A percentile compares a stretch with the other conserved stretches of the same genome.
Conservation (phyloP, 2,329 filamentous ascomycete species). For the Thelonectria blattea region DNA sequence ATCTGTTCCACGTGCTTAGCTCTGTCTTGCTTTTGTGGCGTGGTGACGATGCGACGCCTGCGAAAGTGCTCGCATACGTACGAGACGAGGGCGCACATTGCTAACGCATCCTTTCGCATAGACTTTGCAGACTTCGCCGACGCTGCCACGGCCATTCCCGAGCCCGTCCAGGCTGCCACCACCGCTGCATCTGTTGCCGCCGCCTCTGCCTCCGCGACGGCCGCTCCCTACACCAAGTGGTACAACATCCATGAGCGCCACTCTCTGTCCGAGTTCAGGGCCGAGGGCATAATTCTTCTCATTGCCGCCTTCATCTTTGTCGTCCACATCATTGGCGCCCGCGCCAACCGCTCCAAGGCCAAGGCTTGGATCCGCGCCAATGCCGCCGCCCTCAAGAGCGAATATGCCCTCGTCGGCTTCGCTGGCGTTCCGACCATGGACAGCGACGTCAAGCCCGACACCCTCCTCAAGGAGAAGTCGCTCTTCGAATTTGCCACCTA, state of each 20-base stretch:
- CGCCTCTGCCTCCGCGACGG: conserved; percentile 54
- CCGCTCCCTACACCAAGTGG: conserved; percentile 86
- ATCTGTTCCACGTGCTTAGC: not conserved
- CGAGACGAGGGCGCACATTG: conserved; percentile 6
- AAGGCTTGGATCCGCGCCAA: conserved; percentile 81
- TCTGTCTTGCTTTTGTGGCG: conserved; percentile 11
- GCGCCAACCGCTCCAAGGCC: conserved; percentile 80
- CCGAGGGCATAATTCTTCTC: conserved; percentile 81
- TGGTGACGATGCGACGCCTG: conserved; percentile 16
- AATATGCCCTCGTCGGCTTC: conserved; percentile 90
- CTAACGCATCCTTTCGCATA: conserved; percentile 48
- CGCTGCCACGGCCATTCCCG: conserved; percentile 70
- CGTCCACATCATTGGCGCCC: conserved; percentile 81
- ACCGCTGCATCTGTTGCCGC: conserved; percentile 50
- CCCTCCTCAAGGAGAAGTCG: conserved; percentile 81
- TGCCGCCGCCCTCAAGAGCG: conserved; percentile 72
- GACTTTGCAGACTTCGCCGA: conserved; percentile 95
- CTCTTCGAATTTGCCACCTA: conserved; percentile 87
- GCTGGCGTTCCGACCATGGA: conserved; percentile 60
- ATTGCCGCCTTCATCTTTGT: conserved; percentile 76
- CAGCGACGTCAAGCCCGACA: conserved; percentile 46
- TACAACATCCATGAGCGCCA: conserved; percentile 96
- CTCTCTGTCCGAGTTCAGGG: conserved; percentile 80
- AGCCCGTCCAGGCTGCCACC: conserved; percentile 54
- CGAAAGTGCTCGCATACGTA: conserved; percentile 8